Evolutionary conservation across 352 stramenopile species (phyloP).

Genomic region (Phytophthora rubi): DNA sequence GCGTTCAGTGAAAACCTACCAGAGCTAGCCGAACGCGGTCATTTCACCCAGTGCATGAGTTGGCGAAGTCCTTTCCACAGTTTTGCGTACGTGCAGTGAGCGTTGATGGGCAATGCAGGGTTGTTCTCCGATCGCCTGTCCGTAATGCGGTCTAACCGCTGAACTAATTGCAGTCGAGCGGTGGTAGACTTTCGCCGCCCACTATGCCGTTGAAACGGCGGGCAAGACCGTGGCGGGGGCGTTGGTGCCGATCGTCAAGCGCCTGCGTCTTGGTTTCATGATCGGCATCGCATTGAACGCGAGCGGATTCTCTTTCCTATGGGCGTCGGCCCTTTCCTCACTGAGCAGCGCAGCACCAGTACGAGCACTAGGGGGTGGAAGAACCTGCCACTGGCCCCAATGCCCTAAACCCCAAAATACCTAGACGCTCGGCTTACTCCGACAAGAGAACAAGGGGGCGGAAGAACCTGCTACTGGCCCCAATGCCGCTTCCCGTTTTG

Average conservation of each 20-base stretch:
- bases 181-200: constrained; percentile 3
- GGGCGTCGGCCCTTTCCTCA: constrained; percentile 6
- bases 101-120: background rate
- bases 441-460: background rate
- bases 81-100: constrained; percentile 4
- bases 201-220: constrained; percentile 12
- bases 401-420: background rate
- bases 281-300: background rate
- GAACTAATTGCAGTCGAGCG: constrained; percentile 8
- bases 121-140: constrained; percentile 3
- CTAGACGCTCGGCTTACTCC: constrained; percentile 5
- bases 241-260: constrained; percentile 3
- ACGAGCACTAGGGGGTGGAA: constrained; percentile 7
- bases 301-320: constrained; percentile 9
- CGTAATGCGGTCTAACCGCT: background rate
- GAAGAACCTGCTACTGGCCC: constrained; percentile 26
- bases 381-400: constrained; percentile 26
- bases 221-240: background rate
- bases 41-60: constrained; percentile 2
- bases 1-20: constrained; percentile 1
- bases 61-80: constrained; percentile 17
- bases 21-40: constrained; percentile 10
- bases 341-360: background rate
- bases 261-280: constrained; percentile 3
- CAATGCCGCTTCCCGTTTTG: no score